Percentiles rank a stretch among this genome's conserved stretches.
phyloP scores from a whole-genome alignment of 2,329 filamentous ascomycete genomes.

The Venturia oleaginea region DNA sequence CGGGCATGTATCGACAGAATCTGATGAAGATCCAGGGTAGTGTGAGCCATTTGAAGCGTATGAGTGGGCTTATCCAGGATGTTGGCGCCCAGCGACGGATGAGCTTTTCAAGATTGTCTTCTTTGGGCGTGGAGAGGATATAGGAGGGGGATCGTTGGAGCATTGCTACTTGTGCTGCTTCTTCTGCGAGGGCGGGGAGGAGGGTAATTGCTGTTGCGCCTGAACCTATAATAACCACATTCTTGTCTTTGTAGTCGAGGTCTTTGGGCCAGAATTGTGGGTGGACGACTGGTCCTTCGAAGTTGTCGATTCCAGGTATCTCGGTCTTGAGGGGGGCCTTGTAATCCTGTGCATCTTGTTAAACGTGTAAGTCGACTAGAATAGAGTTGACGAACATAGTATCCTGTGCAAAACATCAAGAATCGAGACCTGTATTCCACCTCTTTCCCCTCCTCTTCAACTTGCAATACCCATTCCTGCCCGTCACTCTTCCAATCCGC shows the following conservation, averaged over 20 bases:
- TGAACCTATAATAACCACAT: constrained; percentile 63
- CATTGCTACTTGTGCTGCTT: constrained; percentile 62
- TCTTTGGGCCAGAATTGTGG: constrained; percentile 70
- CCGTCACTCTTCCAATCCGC: constrained; percentile 38
- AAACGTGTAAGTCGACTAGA: neutral
- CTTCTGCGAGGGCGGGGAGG: constrained; percentile 58
- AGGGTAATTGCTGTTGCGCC: constrained; percentile 76
- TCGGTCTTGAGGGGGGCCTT: constrained; percentile 48
- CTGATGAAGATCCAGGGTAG: constrained; percentile 38
- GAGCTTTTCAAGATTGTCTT: constrained; percentile 23
- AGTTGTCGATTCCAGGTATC: constrained; percentile 60
- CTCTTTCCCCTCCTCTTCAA: constrained; percentile 27
- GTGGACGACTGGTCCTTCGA: constrained; percentile 55
- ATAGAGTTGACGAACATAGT: constrained; percentile 42
- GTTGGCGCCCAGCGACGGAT: constrained; percentile 28
- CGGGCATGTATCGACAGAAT: constrained; percentile 46
- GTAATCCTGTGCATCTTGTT: constrained; percentile 42
- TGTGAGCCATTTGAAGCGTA: constrained; percentile 45
- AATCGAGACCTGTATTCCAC: constrained; percentile 36
- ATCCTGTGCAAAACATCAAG: constrained; percentile 55
- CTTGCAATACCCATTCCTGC: constrained; percentile 38
- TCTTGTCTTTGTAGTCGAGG: constrained; percentile 57
- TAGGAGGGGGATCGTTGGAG: constrained; percentile 72
- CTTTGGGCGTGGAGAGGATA: constrained; percentile 46
- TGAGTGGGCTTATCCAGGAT: constrained; percentile 30